Percentiles rank a stretch among this genome's conserved stretches.
phyloP scores from a whole-genome alignment of 345 rosid species.

The Brassica nigra region DNA sequence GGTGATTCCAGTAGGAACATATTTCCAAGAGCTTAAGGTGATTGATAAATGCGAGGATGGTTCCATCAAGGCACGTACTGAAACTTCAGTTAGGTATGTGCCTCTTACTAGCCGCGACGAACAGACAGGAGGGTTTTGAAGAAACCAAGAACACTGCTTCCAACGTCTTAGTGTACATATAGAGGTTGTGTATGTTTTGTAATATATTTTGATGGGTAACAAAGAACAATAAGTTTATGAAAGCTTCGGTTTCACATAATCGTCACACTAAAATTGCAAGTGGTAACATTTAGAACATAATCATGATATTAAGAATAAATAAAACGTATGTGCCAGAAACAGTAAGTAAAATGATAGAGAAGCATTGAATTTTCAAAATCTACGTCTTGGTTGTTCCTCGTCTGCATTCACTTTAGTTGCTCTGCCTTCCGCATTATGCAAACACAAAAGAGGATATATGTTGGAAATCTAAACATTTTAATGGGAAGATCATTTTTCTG shows the following conservation, averaged over 20 bases:
- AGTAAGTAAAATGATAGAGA: too few relatives aligned
- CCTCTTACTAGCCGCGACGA: conserved; percentile 88
- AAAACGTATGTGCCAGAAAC: background rate
- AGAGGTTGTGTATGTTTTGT: conserved; percentile 8
- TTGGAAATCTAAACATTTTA: too few relatives aligned
- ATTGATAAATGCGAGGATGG: conserved; percentile 82
- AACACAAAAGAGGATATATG: too few relatives aligned
- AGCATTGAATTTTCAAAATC: too few relatives aligned
- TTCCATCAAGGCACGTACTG: conserved; percentile 56
- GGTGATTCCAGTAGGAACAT: conserved; percentile 94
- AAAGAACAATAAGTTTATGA: conserved; percentile 1
- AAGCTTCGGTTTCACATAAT: background rate
- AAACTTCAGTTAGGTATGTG: conserved; percentile 86
- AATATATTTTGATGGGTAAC: conserved; percentile 17
- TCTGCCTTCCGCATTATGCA: too few relatives aligned
- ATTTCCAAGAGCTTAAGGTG: conserved; percentile 80
- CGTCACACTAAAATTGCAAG: background rate
- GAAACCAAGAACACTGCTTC: background rate
- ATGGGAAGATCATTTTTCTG: too few relatives aligned
- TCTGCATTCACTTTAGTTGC: too few relatives aligned
- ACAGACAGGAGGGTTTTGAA: conserved; percentile 56
- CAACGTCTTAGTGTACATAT: conserved; percentile 34
- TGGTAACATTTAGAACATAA: background rate
- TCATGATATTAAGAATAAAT: background rate
- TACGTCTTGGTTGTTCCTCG: too few relatives aligned